phyloP scores from a whole-genome alignment of 75 land plant genomes.

The Pinus taeda region DNA sequence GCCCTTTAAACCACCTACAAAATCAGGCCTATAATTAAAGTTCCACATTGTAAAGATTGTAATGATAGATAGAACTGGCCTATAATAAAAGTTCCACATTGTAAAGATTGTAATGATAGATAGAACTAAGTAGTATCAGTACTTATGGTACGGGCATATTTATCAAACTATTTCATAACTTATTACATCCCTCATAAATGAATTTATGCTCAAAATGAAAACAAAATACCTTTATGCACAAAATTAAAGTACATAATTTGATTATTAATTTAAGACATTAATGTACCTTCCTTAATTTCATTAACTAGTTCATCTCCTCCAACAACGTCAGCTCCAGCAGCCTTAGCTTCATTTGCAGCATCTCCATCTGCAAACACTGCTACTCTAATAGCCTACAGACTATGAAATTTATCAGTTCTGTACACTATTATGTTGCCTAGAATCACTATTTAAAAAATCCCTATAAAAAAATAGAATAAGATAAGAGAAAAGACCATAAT shows the following conservation, averaged over 20 bases:
- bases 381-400: constrained; percentile 60
- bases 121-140: background rate
- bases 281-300: constrained; percentile 59
- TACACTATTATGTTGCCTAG: background rate
- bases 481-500: background rate
- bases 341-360: constrained; percentile 86
- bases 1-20: constrained; percentile 60
- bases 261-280: background rate
- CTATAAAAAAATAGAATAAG: background rate
- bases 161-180: background rate
- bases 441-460: background rate
- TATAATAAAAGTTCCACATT: background rate
- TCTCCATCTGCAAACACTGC: constrained; percentile 96
- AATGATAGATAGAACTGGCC: background rate
- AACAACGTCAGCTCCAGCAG: constrained; percentile 94
- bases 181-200: background rate
- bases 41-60: background rate
- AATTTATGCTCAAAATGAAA: background rate
- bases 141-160: background rate
- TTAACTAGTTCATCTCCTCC: constrained; percentile 85
- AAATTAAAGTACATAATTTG: background rate
- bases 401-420: background rate
- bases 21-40: constrained; percentile 5
- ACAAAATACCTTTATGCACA: background rate
- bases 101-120: background rate